Evolutionary conservation across 208 protist species (phyloP).

Genomic region (Leishmania braziliensis): DNA sequence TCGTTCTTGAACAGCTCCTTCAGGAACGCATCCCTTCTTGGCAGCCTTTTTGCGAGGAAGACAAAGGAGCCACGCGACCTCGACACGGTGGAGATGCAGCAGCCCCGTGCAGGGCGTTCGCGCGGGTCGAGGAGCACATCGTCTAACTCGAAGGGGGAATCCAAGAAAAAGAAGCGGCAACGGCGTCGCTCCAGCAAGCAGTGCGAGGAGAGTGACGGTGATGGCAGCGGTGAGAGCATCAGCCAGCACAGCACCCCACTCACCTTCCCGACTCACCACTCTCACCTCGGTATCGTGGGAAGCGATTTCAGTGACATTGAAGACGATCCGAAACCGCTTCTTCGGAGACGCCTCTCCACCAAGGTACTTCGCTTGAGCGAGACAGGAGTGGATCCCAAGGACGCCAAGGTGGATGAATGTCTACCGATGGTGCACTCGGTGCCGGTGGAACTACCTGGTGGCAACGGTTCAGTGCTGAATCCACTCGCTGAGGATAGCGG

Average conservation of each 20-base stretch:
- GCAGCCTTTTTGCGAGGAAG: constrained; percentile 42
- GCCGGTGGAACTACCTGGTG: neutral
- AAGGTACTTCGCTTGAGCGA: neutral
- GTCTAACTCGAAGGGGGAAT: neutral
- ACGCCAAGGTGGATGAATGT: neutral
- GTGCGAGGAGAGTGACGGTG: constrained; percentile 16
- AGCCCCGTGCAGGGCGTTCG: neutral
- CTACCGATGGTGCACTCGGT: neutral
- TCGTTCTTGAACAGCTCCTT: constrained; percentile 53
- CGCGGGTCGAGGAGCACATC: neutral
- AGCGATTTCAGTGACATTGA: constrained; percentile 34
- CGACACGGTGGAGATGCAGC: constrained; percentile 26
- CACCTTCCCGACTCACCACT: constrained; percentile 20
- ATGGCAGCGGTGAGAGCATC: constrained; percentile 17
- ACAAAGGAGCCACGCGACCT: constrained; percentile 28
- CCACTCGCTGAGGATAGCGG: neutral
- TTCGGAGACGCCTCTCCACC: neutral
- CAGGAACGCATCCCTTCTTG: constrained; percentile 50
- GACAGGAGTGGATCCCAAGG: neutral
- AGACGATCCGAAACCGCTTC: constrained; percentile 14
- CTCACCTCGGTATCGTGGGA: constrained; percentile 5
- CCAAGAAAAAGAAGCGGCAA: constrained; percentile 2
- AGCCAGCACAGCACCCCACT: constrained; percentile 21
- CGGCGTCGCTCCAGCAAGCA: neutral
- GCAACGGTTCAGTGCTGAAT: neutral